These are phyloP conservation scores for Globisporangium echinulatum DNA, from an alignment of 352 stramenopile species.

Conservation along the genomic window DNA sequence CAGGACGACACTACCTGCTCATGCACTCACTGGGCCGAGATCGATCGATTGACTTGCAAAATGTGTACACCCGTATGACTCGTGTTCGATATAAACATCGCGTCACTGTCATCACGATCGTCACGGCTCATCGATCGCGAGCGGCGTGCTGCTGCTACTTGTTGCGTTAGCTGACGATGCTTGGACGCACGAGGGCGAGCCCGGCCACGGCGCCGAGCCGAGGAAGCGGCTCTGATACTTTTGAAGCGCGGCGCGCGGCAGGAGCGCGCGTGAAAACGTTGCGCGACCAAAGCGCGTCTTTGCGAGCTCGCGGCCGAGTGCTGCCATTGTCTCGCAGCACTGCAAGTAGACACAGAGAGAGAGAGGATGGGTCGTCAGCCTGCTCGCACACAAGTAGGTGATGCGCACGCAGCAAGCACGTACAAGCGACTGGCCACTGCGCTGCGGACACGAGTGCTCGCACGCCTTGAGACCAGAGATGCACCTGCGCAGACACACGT, in stretches of 20 bases:
- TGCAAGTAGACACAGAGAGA: slow-evolving; percentile 7
- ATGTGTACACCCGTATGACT: too few species aligned
- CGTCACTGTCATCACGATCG: too few species aligned
- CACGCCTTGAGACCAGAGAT: slow-evolving; percentile 38
- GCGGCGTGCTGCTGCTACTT: too few species aligned
- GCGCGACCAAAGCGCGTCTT: slow-evolving; percentile 46
- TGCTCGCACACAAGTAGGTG: background rate
- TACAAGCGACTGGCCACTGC: slow-evolving; percentile 58
- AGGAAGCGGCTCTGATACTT: slow-evolving; percentile 62
- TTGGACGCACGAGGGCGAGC: slow-evolving; percentile 25
- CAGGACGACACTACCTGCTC: too few species aligned
- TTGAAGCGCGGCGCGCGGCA: slow-evolving; percentile 59
- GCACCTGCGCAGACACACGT: slow-evolving; percentile 26
- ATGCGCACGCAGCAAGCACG: slow-evolving; percentile 6
- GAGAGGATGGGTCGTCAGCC: background rate
- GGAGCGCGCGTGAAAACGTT: slow-evolving; percentile 63
- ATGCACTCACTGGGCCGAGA: too few species aligned
- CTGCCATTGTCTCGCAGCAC: slow-evolving; percentile 64
- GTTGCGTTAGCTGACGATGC: too few species aligned
- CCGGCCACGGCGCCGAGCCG: slow-evolving; percentile 49
- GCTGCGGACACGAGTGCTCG: slow-evolving; percentile 63
- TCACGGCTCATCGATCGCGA: too few species aligned
- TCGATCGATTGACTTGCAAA: too few species aligned
- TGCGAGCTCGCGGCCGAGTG: slow-evolving; percentile 49
- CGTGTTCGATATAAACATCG: too few species aligned